Percentiles rank a stretch among this genome's conserved stretches.
These are phyloP conservation scores for Linnemannia schmuckeri DNA, from an alignment of 192 early-diverging fungal species.

Conservation along the genomic window DNA sequence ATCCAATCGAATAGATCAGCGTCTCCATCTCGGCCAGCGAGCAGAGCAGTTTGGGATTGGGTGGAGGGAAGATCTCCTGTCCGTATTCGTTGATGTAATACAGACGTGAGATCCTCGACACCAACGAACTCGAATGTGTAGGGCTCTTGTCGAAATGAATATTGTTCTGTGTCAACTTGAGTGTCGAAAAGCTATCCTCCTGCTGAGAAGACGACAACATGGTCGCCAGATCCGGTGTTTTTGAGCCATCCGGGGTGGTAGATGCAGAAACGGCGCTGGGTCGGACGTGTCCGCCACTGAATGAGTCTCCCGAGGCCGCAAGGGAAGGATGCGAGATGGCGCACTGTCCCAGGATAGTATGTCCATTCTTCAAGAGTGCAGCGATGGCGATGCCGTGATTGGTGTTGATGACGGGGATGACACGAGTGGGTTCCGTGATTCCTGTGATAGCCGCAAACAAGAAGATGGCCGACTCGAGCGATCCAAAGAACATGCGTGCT, in stretches of 20 bases:
- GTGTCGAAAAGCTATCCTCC: slow-evolving; percentile 48
- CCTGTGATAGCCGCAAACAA: slow-evolving; percentile 79
- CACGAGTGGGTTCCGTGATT: slow-evolving; percentile 72
- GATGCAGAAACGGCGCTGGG: slow-evolving; percentile 22
- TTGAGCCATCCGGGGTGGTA: slow-evolving; percentile 49
- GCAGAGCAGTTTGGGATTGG: slow-evolving; percentile 70
- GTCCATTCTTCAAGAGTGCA: slow-evolving; percentile 73
- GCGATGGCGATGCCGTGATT: slow-evolving; percentile 76
- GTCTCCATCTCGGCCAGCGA: slow-evolving; percentile 65
- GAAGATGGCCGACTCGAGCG: slow-evolving; percentile 79
- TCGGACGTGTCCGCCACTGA: slow-evolving; percentile 26
- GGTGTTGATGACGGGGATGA: slow-evolving; percentile 78
- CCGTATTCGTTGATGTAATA: slow-evolving; percentile 82
- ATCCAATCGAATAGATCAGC: slow-evolving; percentile 80
- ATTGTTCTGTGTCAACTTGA: slow-evolving; percentile 43
- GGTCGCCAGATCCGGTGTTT: slow-evolving; percentile 32
- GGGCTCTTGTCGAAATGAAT: slow-evolving; percentile 54
- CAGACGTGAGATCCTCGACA: slow-evolving; percentile 68
- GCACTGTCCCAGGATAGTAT: slow-evolving; percentile 77
- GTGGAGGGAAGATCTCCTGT: slow-evolving; percentile 75
- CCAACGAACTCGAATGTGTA: slow-evolving; percentile 14
- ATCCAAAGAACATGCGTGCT: slow-evolving; percentile 80
- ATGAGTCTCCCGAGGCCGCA: slow-evolving; percentile 43
- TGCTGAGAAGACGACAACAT: slow-evolving; percentile 36
- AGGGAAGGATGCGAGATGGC: slow-evolving; percentile 81